Evolutionary conservation across 306 rosid species (phyloP), one percentile per base, ranked within the genome.

Genomic region (Ochetophila trinervis): DNA sequence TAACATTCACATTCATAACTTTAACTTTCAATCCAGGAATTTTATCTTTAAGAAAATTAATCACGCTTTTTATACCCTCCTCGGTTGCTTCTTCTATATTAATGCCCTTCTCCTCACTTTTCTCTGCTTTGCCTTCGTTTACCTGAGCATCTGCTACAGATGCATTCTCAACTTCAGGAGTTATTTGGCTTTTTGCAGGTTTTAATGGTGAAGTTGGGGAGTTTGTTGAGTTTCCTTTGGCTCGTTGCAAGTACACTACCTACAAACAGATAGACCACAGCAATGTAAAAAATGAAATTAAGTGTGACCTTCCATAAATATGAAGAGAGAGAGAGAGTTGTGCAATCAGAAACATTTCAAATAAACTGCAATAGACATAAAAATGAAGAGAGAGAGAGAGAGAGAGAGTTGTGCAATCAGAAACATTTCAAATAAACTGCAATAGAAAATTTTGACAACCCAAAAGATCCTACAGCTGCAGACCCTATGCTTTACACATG

Each of bases 11-110:
- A 66, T 90, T 86, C 95, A 80, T 88, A 67, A 90, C 88, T 82
- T 88, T 94, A 53, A 94, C 77, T 72, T 94, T 94, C 78, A 90
- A 72, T 67, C 99, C 97, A 12, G 99, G 99, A 82, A 94, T 85
- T 80, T 94, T 94, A 60, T 90, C 93, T 84, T 90, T 90, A 18
- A 94, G 87, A 85, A 79, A 93, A 67, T 93, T 87, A 67, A 93
- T 82, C 70, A 93, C 96, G 60, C 89, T 88, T 81, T 84, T 89
- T 77, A 92, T 89, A 35, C 98, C 98, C 78, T 92, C 91, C 84
- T 92, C 98, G 58, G 95, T 81, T 58, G 81, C 91, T 68, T 77
- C 91, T 78, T 93, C 98, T 32, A 53, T 53, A 67, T 77, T 86
- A 59, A 67, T 76, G 67, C 73, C 91, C 77, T 86, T 89, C 78